These are phyloP conservation scores for Aspergillus felis DNA, from an alignment of 2,329 filamentous ascomycete species.

Conservation along the genomic window DNA sequence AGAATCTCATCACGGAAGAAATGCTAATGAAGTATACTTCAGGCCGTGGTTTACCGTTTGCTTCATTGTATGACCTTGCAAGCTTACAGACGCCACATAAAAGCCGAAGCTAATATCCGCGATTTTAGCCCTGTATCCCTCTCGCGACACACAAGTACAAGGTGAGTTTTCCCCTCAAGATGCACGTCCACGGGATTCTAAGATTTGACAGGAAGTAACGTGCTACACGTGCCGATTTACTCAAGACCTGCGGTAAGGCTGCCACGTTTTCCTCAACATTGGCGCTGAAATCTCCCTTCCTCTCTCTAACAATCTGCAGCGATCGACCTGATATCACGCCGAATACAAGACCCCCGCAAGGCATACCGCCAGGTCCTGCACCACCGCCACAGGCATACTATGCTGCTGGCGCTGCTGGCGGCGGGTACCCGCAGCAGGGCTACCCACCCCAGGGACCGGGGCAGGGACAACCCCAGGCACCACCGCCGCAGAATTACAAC, in stretches of 20 bases:
- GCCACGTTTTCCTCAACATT: neutral
- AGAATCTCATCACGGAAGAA: neutral
- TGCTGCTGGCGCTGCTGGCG: neutral
- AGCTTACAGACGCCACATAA: neutral
- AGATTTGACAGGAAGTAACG: slow-evolving; percentile 31
- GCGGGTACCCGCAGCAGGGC: slow-evolving; percentile 7
- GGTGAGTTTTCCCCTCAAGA: slow-evolving; percentile 14
- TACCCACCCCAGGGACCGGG: slow-evolving; percentile 15
- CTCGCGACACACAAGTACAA: slow-evolving; percentile 38
- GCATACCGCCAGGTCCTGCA: slow-evolving; percentile 23
- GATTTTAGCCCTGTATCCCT: slow-evolving; percentile 35
- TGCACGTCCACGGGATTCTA: slow-evolving; percentile 8
- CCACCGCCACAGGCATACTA: slow-evolving; percentile 22
- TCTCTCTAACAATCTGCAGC: slow-evolving; percentile 15
- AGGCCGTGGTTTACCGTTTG: slow-evolving; percentile 47
- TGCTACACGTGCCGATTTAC: slow-evolving; percentile 37
- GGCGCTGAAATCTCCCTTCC: neutral
- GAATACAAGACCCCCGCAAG: slow-evolving; percentile 30
- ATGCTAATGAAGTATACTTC: neutral
- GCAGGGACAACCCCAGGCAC: slow-evolving; percentile 13
- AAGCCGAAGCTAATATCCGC: neutral
- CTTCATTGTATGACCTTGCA: slow-evolving; percentile 35
- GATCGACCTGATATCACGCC: slow-evolving; percentile 38
- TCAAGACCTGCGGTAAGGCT: slow-evolving; percentile 33
- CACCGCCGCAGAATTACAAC: slow-evolving; percentile 13